A percentile compares a stretch with the other conserved stretches of the same genome.
Evolutionary conservation across 441 rosid species (phyloP).

Genomic region (Pelargonium fulgidum): DNA sequence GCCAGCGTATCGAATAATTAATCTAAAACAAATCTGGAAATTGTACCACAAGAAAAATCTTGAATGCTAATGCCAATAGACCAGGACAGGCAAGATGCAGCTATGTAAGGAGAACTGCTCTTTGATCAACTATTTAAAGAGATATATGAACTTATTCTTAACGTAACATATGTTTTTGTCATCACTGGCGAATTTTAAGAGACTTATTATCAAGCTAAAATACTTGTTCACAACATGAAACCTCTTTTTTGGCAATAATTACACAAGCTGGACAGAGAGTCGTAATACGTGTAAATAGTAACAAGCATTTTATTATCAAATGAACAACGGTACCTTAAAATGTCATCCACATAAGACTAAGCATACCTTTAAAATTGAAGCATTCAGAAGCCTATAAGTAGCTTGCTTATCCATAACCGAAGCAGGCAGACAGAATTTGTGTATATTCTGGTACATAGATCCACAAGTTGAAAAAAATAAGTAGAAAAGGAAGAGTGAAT

Average conservation of each 20-base stretch:
- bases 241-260: background rate
- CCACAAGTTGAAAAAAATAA: slow-evolving; percentile 16
- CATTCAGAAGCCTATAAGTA: slow-evolving; percentile 38
- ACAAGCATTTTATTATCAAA: background rate
- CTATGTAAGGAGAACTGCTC: too few species aligned
- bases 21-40: too few species aligned
- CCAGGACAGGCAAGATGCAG: too few species aligned
- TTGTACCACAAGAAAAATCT: too few species aligned
- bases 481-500: slow-evolving; percentile 15
- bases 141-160: too few species aligned
- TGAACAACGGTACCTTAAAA: slow-evolving; percentile 6
- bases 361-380: slow-evolving; percentile 64
- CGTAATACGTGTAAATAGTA: background rate
- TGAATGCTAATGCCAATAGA: too few species aligned
- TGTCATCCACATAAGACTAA: slow-evolving; percentile 16
- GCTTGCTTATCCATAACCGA: slow-evolving; percentile 33
- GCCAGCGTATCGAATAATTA: too few species aligned
- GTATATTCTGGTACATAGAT: slow-evolving; percentile 59
- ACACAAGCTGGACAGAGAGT: background rate
- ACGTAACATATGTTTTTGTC: too few species aligned
- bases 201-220: background rate
- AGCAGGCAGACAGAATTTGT: slow-evolving; percentile 46
- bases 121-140: too few species aligned
- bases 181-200: background rate
- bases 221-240: background rate